Percentiles rank a stretch among this genome's conserved stretches.
Evolutionary conservation across 1,139 yeast species (phyloP).

Genomic region (Yamadazyma epiphylla): DNA sequence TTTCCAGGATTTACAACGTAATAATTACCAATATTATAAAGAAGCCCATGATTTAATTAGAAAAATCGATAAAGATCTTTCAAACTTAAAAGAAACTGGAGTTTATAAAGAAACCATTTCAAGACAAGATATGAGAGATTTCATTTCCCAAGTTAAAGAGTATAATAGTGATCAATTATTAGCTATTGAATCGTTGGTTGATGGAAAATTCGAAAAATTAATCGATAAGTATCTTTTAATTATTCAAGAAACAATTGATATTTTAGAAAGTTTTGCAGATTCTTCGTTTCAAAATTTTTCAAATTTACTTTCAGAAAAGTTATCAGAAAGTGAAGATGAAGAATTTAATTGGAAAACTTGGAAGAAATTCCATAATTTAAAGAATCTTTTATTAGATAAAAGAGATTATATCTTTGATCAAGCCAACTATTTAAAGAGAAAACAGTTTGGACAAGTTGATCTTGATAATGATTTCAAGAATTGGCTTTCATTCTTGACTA

Average conservation of each 20-base stretch:
- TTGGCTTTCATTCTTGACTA: conserved; percentile 51
- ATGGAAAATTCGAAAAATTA: conserved; percentile 28
- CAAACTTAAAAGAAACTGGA: conserved; percentile 37
- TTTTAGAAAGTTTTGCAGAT: conserved; percentile 71
- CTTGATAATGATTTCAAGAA: conserved; percentile 35
- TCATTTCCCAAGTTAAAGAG: conserved; percentile 37
- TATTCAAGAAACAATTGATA: conserved; percentile 56
- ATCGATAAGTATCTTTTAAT: conserved; percentile 37
- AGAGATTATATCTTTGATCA: conserved; percentile 53
- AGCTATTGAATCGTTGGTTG: conserved; percentile 30
- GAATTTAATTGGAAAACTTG: conserved; percentile 57
- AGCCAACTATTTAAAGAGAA: conserved; percentile 9
- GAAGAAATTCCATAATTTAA: conserved; percentile 61
- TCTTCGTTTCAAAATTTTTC: conserved; percentile 55
- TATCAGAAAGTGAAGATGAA: conserved; percentile 29
- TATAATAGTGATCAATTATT: conserved; percentile 29
- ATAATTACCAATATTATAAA: conserved; percentile 42
- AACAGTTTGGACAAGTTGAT: conserved; percentile 7
- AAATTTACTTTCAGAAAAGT: conserved; percentile 26
- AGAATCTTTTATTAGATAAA: conserved; percentile 48
- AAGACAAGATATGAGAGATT: conserved; percentile 57
- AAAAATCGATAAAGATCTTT: conserved; percentile 48
- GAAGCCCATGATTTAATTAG: conserved; percentile 42
- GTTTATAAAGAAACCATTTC: conserved; percentile 36
- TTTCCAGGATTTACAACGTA: conserved; percentile 40